A percentile compares a stretch with the other conserved stretches of the same genome.
Conservation (phyloP, 2,329 filamentous ascomycete species). For the Sporothrix sp. region DNA sequence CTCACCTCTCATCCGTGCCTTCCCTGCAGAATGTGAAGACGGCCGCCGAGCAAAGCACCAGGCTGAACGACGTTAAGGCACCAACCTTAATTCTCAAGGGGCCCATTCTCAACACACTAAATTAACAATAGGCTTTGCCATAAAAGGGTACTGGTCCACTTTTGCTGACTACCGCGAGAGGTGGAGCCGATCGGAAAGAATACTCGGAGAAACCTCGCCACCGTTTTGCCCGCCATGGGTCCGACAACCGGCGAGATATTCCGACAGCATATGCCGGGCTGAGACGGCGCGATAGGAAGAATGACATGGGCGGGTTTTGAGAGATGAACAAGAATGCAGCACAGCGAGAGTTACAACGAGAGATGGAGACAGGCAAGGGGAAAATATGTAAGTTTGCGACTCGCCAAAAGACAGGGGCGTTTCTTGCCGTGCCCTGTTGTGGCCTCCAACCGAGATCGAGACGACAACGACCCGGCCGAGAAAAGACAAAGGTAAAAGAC, state of each 20-base stretch:
- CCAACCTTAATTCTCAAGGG: no score
- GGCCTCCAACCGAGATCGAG: not conserved
- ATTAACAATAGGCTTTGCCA: no score
- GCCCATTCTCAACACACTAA: no score
- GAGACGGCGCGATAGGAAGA: slow-evolving; percentile 6
- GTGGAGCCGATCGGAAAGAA: no score
- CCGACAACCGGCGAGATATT: not conserved
- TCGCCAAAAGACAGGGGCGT: no score
- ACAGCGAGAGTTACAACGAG: slow-evolving; percentile 8
- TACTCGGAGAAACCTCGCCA: not conserved
- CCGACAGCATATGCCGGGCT: not conserved
- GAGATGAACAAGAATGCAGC: not conserved
- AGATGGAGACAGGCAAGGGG: not conserved
- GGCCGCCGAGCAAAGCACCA: no score
- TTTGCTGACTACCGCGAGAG: no score
- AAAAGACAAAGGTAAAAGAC: not conserved
- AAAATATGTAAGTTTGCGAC: no score
- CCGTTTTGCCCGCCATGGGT: not conserved
- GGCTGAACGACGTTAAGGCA: no score
- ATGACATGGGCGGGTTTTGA: no score
- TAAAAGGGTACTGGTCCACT: no score
- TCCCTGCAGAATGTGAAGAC: not conserved
- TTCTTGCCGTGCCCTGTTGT: no score
- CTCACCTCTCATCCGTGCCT: not conserved
- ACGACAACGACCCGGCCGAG: not conserved